Percentiles rank a stretch among this genome's conserved stretches.
These are phyloP conservation scores for Ceratobasidium sp. DNA, from an alignment of 1,284 basidiomycete species.

Conservation along the genomic window DNA sequence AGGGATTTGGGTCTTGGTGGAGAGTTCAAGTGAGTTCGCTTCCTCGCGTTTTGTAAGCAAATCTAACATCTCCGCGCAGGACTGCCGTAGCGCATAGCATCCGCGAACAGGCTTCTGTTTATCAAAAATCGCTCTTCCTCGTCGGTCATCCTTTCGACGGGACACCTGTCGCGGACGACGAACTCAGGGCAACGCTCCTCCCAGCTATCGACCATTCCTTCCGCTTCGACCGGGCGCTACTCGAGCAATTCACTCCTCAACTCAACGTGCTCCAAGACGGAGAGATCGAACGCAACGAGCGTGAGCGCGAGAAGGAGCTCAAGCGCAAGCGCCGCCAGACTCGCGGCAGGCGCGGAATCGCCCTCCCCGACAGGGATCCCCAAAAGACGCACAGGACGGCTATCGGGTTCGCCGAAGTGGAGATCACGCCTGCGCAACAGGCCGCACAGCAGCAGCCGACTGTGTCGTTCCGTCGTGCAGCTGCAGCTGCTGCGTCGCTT, in stretches of 20 bases:
- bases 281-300: slow-evolving; percentile 90
- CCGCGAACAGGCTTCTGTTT: slow-evolving; percentile 93
- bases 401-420: slow-evolving; percentile 85
- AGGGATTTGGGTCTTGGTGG: slow-evolving; percentile 91
- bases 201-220: slow-evolving; percentile 76
- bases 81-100: slow-evolving; percentile 97
- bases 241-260: slow-evolving; percentile 89
- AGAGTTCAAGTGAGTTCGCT: slow-evolving; percentile 84
- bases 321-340: slow-evolving; percentile 88
- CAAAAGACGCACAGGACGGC: slow-evolving; percentile 92
- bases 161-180: slow-evolving; percentile 86
- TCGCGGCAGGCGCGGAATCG: slow-evolving; percentile 89
- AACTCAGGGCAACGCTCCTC: slow-evolving; percentile 90
- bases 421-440: slow-evolving; percentile 53
- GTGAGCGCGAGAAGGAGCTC: slow-evolving; percentile 93
- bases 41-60: slow-evolving; percentile 8
- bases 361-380: slow-evolving; percentile 93
- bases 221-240: slow-evolving; percentile 72
- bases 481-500: slow-evolving; percentile 84
- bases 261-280: slow-evolving; percentile 91
- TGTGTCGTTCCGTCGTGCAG: slow-evolving; percentile 76
- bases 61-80: slow-evolving; percentile 61
- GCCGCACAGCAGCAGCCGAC: slow-evolving; percentile 66
- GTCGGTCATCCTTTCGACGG: slow-evolving; percentile 91
- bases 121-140: slow-evolving; percentile 93